These are phyloP conservation scores for Fusarium chuoi DNA, from an alignment of 2,329 filamentous ascomycete species.

Conservation along the genomic window DNA sequence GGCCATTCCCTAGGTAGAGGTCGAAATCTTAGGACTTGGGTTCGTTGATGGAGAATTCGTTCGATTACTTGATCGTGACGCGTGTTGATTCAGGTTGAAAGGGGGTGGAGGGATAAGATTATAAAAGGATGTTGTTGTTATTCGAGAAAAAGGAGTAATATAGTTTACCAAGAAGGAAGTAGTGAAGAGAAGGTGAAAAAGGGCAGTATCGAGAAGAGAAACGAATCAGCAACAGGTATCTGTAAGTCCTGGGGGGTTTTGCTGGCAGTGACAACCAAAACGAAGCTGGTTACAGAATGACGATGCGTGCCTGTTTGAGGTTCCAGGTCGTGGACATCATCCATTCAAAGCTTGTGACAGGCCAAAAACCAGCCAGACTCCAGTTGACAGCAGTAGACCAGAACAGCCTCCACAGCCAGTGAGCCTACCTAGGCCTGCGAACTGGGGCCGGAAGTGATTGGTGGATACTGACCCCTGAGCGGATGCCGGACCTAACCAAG, in stretches of 20 bases:
- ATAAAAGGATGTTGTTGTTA: constrained; percentile 1
- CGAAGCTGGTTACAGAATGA: constrained; percentile 33
- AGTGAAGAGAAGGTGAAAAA: neutral
- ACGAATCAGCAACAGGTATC: neutral
- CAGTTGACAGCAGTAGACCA: neutral
- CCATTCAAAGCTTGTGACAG: constrained; percentile 28
- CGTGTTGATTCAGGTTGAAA: constrained; percentile 17
- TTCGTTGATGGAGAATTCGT: neutral
- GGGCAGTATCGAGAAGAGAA: constrained; percentile 4
- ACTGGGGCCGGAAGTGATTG: constrained; percentile 11
- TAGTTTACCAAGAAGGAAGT: neutral
- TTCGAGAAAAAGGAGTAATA: constrained; percentile 18
- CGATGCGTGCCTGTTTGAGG: constrained; percentile 36
- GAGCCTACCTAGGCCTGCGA: neutral
- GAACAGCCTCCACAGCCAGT: constrained; percentile 1
- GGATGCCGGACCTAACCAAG: neutral
- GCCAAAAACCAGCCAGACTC: constrained; percentile 6
- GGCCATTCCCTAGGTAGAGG: constrained; percentile 29
- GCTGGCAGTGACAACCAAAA: constrained; percentile 10
- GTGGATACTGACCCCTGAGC: constrained; percentile 33
- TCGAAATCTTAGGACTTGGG: neutral
- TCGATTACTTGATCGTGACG: constrained; percentile 7
- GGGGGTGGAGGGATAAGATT: constrained; percentile 15
- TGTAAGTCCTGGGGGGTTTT: neutral
- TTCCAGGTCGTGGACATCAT: neutral